phyloP scores from a whole-genome alignment of 352 stramenopile genomes.

The Phytophthora niederhauseri region DNA sequence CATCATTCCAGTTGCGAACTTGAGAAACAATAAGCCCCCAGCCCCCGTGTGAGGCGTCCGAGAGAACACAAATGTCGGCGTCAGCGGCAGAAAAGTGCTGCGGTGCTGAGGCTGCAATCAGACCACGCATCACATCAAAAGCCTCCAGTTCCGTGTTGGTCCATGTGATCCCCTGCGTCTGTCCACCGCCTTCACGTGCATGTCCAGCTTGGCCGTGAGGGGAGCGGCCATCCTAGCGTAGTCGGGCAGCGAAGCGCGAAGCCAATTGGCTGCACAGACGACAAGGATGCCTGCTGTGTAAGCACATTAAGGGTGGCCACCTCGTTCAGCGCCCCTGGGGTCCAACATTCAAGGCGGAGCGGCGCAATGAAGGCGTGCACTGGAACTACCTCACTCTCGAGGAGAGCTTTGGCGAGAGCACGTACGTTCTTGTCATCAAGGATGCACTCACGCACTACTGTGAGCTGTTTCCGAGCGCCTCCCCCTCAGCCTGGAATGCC shows the following conservation, averaged over 20 bases:
- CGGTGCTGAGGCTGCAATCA: too few species aligned
- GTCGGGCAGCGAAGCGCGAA: slow-evolving; percentile 19
- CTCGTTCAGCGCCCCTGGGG: slow-evolving; percentile 9
- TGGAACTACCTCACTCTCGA: slow-evolving; percentile 28
- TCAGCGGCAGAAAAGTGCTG: too few species aligned
- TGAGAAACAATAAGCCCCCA: slow-evolving; percentile 24
- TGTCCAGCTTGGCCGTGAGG: slow-evolving; percentile 9
- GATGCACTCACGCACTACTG: slow-evolving; percentile 35
- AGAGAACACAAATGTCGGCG: slow-evolving; percentile 4
- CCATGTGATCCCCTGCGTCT: neutral
- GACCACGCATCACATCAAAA: neutral
- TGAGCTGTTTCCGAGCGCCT: slow-evolving; percentile 16
- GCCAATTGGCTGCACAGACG: slow-evolving; percentile 27
- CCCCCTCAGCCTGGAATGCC: neutral
- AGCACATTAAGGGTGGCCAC: slow-evolving; percentile 26
- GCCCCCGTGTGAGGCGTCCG: slow-evolving; percentile 15
- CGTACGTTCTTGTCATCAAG: slow-evolving; percentile 34
- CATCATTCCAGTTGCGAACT: slow-evolving; percentile 19
- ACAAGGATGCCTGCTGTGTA: slow-evolving; percentile 25
- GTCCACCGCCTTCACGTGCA: neutral
- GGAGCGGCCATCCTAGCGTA: slow-evolving; percentile 11
- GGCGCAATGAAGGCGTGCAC: slow-evolving; percentile 31
- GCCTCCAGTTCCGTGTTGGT: neutral
- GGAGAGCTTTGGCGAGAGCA: slow-evolving; percentile 17
- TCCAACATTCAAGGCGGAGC: slow-evolving; percentile 10